phyloP scores from a whole-genome alignment of 805 yeast genomes.

The Zygoascus flipseniorum region DNA sequence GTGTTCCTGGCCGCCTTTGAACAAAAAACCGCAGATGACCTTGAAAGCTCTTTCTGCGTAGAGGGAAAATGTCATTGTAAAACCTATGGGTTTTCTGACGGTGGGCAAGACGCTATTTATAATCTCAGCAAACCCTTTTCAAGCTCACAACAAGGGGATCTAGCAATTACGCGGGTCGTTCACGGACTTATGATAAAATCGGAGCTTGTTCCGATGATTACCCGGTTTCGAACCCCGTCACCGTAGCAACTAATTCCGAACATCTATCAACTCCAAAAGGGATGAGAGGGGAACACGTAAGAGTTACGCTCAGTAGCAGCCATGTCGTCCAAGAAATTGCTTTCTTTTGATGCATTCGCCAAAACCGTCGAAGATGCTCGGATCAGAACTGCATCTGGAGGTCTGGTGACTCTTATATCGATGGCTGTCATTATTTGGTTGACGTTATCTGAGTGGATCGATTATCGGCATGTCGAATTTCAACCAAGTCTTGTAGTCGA shows the following conservation, averaged over 20 bases:
- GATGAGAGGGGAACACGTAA: too few relatives aligned
- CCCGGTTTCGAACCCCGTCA: not conserved
- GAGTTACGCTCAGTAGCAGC: too few relatives aligned
- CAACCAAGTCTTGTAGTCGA: constrained; percentile 87
- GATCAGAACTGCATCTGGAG: constrained; percentile 83
- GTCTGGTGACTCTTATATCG: constrained; percentile 72
- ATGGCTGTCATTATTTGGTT: constrained; percentile 51
- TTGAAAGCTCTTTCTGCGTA: constrained; percentile 4
- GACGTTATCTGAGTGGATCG: constrained; percentile 64
- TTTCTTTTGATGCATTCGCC: constrained; percentile 80
- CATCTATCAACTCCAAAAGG: too few relatives aligned
- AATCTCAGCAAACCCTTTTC: too few relatives aligned
- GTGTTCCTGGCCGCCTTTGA: constrained; percentile 4
- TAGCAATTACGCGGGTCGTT: too few relatives aligned
- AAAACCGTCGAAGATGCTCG: constrained; percentile 92
- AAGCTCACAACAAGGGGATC: too few relatives aligned
- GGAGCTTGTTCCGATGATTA: not conserved
- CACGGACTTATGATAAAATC: not conserved
- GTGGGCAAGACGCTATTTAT: too few relatives aligned
- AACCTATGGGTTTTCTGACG: too few relatives aligned
- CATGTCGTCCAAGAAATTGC: constrained; percentile 26
- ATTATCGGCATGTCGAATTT: constrained; percentile 57
- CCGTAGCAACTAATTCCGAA: too few relatives aligned
- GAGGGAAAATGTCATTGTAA: not conserved
- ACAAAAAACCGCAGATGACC: constrained; percentile 3